These are phyloP conservation scores for Penicillium steckii DNA, from an alignment of 495 filamentous ascomycete species.

Conservation along the genomic window DNA sequence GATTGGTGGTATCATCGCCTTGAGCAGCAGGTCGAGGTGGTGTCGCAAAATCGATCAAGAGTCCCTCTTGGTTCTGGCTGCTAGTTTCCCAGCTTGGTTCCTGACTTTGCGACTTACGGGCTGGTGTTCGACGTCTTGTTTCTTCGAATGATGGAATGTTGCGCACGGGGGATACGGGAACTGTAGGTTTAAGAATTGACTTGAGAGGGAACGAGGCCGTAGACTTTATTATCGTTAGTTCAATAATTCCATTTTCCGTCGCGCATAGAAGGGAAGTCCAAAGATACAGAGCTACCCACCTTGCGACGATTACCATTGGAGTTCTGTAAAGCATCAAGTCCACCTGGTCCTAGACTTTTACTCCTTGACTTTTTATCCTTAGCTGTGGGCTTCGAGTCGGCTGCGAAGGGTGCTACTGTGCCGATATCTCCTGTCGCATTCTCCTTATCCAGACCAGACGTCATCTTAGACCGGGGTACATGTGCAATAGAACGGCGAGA, in stretches of 20 bases:
- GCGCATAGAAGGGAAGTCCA: slow-evolving; percentile 1
- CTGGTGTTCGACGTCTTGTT: slow-evolving; percentile 42
- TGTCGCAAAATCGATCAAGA: slow-evolving; percentile 50
- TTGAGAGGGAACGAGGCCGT: slow-evolving; percentile 57
- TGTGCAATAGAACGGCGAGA: slow-evolving; percentile 78
- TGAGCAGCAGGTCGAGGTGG: slow-evolving; percentile 30
- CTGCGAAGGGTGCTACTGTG: slow-evolving; percentile 27
- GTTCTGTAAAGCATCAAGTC: slow-evolving; percentile 76
- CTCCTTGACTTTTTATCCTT: slow-evolving; percentile 78
- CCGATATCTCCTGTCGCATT: slow-evolving; percentile 66
- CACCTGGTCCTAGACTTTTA: slow-evolving; percentile 92
- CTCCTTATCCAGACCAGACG: slow-evolving; percentile 58
- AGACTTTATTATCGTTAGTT: slow-evolving; percentile 37
- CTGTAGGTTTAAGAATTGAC: slow-evolving; percentile 85
- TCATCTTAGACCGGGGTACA: slow-evolving; percentile 52
- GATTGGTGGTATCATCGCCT: slow-evolving; percentile 48
- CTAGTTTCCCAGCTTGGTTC: slow-evolving; percentile 13
- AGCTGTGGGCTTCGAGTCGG: slow-evolving; percentile 33
- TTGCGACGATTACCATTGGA: slow-evolving; percentile 78
- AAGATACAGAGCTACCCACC: slow-evolving; percentile 47
- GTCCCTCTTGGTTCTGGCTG: slow-evolving; percentile 30
- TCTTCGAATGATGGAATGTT: slow-evolving; percentile 53
- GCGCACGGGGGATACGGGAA: slow-evolving; percentile 63
- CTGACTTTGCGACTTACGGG: slow-evolving; percentile 27
- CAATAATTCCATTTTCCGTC: slow-evolving; percentile 1